phyloP scores from a whole-genome alignment of 2,329 filamentous ascomycete species.

The Bipolaris sorokiniana region DNA sequence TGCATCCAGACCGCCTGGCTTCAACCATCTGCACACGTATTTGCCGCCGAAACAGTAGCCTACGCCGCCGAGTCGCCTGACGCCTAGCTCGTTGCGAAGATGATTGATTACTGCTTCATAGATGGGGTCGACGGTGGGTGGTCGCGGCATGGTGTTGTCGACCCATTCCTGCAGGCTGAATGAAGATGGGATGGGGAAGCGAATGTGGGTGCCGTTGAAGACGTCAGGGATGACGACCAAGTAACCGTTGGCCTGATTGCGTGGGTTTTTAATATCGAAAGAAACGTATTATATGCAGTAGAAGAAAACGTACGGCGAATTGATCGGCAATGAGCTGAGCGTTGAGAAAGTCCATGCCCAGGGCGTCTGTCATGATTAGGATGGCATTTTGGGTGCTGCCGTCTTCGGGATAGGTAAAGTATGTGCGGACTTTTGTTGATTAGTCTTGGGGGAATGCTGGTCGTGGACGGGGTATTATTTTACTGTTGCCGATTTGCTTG shows the following conservation, averaged over 20 bases:
- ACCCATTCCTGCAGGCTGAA: conserved; percentile 61
- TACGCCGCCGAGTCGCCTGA: conserved; percentile 66
- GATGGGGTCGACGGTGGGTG: conserved; percentile 59
- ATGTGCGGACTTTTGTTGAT: conserved; percentile 57
- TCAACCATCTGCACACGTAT: conserved; percentile 68
- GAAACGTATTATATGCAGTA: not conserved
- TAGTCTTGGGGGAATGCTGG: not conserved
- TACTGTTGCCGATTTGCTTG: conserved; percentile 56
- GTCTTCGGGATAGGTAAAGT: conserved; percentile 61
- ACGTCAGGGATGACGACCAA: conserved; percentile 71
- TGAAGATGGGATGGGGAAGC: conserved; percentile 58
- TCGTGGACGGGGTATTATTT: not conserved
- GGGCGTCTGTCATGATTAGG: conserved; percentile 61
- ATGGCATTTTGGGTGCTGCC: conserved; percentile 62
- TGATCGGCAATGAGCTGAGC: conserved; percentile 71
- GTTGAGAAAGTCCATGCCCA: conserved; percentile 62
- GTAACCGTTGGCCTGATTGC: conserved; percentile 64
- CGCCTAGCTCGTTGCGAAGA: conserved; percentile 58
- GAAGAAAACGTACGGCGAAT: conserved; percentile 60
- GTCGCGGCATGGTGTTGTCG: conserved; percentile 45
- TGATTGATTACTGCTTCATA: conserved; percentile 62
- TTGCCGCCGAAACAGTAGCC: conserved; percentile 77
- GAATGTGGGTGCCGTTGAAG: conserved; percentile 69
- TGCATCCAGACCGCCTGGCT: conserved; percentile 63
- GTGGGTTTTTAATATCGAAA: not conserved